These are phyloP conservation scores for Diospyros lotus DNA, from an alignment of 148 eudicot species.

Conservation along the genomic window DNA sequence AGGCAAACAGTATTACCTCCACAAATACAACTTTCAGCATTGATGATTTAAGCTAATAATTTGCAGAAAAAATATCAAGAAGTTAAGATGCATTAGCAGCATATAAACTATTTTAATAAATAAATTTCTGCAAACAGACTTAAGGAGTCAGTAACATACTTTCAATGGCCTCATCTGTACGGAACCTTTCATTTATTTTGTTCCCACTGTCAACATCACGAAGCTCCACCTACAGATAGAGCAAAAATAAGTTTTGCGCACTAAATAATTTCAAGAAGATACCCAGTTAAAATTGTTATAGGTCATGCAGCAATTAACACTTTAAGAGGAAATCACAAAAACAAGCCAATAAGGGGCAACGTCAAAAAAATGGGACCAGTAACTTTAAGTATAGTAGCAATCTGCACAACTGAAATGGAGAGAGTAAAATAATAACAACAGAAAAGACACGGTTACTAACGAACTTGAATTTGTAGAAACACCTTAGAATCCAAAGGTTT, in stretches of 20 bases:
- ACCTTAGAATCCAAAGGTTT: no score
- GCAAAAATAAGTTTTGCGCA: not conserved
- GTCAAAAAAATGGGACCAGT: not conserved
- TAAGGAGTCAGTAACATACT: conserved; percentile 34
- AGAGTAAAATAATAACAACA: no score
- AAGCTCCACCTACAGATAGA: conserved; percentile 64
- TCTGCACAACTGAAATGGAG: no score
- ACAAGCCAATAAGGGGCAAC: not conserved
- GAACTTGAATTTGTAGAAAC: no score
- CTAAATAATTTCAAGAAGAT: conserved; percentile 1
- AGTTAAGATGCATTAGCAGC: not conserved
- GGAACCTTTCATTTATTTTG: conserved; percentile 81
- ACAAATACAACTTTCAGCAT: not conserved
- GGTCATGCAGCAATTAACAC: not conserved
- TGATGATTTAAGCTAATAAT: not conserved
- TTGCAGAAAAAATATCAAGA: not conserved
- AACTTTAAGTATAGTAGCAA: not conserved
- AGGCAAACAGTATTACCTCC: not conserved
- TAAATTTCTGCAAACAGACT: not conserved
- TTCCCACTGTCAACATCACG: conserved; percentile 88
- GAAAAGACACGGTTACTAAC: no score
- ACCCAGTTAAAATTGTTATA: not conserved
- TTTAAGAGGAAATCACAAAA: not conserved
- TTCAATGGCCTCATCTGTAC: conserved; percentile 87
- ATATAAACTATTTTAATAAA: not conserved